Evolutionary conservation across 2,329 filamentous ascomycete species (phyloP).

Genomic region (Tolypocladium cylindrosporum): DNA sequence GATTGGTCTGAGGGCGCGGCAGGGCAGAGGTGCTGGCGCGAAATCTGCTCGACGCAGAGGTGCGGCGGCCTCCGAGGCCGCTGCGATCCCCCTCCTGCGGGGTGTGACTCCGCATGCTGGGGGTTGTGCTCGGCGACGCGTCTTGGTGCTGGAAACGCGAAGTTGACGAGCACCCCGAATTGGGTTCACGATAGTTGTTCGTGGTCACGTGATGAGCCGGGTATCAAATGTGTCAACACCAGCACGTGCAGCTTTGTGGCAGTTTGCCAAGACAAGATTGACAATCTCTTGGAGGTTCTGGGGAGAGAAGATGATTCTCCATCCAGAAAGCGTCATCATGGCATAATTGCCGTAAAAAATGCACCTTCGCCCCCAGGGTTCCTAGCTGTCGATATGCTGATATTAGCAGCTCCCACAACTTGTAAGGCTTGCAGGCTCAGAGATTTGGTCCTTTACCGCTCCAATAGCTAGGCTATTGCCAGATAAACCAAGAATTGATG

Average conservation of each 20-base stretch:
- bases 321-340: not conserved
- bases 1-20: constrained; percentile 22
- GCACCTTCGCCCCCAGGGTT: not conserved
- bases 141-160: not conserved
- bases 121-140: constrained; percentile 1
- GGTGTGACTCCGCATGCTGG: constrained; percentile 22
- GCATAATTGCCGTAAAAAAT: not conserved
- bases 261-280: too few relatives aligned
- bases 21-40: constrained; percentile 26
- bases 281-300: not conserved
- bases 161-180: not conserved
- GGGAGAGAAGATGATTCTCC: too few relatives aligned
- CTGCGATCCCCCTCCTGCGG: constrained; percentile 20
- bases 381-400: not conserved
- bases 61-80: constrained; percentile 16
- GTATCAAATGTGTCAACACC: too few relatives aligned
- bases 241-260: not conserved
- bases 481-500: too few relatives aligned
- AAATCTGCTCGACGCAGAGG: constrained; percentile 19
- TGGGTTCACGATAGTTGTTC: not conserved
- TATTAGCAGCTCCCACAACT: not conserved
- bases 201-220: not conserved
- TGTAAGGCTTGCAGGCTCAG: not conserved
- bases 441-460: not conserved
- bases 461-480: not conserved